These are phyloP conservation scores for Blastobotrys mokoenaii DNA, from an alignment of 805 yeast genomes.

Conservation along the genomic window DNA sequence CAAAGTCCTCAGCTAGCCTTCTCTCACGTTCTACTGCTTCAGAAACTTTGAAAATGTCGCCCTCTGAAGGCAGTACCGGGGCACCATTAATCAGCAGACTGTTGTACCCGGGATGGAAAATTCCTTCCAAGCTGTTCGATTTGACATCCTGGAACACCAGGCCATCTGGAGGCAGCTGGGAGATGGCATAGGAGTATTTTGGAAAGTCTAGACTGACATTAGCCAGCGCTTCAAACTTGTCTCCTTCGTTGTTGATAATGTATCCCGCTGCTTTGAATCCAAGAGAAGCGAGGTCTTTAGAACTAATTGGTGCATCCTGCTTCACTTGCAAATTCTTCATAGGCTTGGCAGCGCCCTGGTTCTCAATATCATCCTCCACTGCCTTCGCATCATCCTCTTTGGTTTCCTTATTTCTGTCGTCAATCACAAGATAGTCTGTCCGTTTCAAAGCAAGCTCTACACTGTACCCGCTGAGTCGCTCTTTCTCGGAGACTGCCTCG, in stretches of 20 bases:
- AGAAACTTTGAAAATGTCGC: slow-evolving; percentile 29
- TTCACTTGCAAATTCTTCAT: slow-evolving; percentile 15
- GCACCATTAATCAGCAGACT: slow-evolving; percentile 62
- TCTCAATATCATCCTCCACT: not conserved
- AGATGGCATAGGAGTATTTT: slow-evolving; percentile 36
- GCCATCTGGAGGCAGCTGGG: slow-evolving; percentile 16
- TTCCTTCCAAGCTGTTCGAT: slow-evolving; percentile 14
- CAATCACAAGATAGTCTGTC: slow-evolving; percentile 58
- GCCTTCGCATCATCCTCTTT: slow-evolving; percentile 3
- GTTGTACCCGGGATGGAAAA: slow-evolving; percentile 22
- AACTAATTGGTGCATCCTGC: slow-evolving; percentile 17
- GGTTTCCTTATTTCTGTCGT: slow-evolving; percentile 36
- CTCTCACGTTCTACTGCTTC: slow-evolving; percentile 34
- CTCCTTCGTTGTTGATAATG: slow-evolving; percentile 24
- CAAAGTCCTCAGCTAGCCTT: slow-evolving; percentile 17
- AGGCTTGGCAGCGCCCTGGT: slow-evolving; percentile 10
- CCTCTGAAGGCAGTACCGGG: slow-evolving; percentile 33
- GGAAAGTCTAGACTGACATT: slow-evolving; percentile 48
- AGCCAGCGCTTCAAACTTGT: slow-evolving; percentile 33
- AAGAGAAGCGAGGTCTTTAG: slow-evolving; percentile 21
- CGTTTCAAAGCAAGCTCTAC: slow-evolving; percentile 54
- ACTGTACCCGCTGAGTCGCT: slow-evolving; percentile 48
- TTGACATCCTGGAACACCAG: slow-evolving; percentile 19
- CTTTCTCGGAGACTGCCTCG: slow-evolving; percentile 23
- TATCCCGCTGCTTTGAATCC: slow-evolving; percentile 28